Percentiles rank a stretch among this genome's conserved stretches.
These are phyloP conservation scores for Excoecaria cochinchinensis DNA, from an alignment of 345 rosid genomes.

Conservation along the genomic window DNA sequence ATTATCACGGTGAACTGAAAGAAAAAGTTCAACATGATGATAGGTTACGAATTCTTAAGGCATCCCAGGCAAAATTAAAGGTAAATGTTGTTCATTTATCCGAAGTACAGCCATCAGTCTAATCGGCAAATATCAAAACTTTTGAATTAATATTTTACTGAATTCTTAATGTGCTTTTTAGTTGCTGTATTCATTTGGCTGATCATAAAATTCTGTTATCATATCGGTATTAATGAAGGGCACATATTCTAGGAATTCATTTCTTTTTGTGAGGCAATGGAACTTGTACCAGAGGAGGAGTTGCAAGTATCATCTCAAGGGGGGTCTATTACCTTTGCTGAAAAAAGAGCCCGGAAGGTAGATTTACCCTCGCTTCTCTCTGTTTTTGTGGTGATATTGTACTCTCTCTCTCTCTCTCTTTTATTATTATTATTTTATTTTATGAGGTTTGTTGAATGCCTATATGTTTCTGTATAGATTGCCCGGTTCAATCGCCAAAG, in stretches of 20 bases:
- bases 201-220: background rate
- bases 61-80: constrained; percentile 65
- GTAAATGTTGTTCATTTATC: constrained; percentile 30
- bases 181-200: no score
- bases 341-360: constrained; percentile 88
- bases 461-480: constrained; percentile 44
- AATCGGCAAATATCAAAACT: background rate
- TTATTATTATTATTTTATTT: background rate
- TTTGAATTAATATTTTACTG: background rate
- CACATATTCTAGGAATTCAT: constrained; percentile 61
- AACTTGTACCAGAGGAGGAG: constrained; percentile 73
- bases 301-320: constrained; percentile 49
- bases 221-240: constrained; percentile 11
- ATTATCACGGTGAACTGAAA: constrained; percentile 72
- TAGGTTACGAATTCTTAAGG: constrained; percentile 58
- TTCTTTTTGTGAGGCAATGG: constrained; percentile 87
- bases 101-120: background rate
- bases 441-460: background rate
- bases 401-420: no score
- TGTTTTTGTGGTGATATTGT: background rate
- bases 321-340: constrained; percentile 51
- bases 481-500: constrained; percentile 80
- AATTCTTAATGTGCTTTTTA: background rate
- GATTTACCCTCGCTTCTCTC: background rate
- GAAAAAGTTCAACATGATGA: constrained; percentile 65